A percentile compares a stretch with the other conserved stretches of the same genome.
phyloP scores from a whole-genome alignment of 2,329 filamentous ascomycete species.

The Microsporum ferrugineum region DNA sequence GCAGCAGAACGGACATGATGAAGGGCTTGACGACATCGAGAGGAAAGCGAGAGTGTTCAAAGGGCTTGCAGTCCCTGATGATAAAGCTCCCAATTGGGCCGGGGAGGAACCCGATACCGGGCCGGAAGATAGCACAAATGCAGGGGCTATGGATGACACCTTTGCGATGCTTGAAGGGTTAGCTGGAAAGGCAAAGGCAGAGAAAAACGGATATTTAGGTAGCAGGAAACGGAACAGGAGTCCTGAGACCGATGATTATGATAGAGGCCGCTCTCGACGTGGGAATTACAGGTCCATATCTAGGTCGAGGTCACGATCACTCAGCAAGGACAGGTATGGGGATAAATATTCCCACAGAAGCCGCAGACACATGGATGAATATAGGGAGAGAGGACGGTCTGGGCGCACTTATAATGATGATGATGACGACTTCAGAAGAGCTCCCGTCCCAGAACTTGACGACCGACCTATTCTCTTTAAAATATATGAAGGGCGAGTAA shows the following conservation, averaged over 20 bases:
- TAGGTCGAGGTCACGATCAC: slow-evolving; percentile 44
- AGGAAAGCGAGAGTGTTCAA: slow-evolving; percentile 83
- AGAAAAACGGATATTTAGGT: slow-evolving; percentile 26
- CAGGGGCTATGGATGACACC: slow-evolving; percentile 78
- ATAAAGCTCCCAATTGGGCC: slow-evolving; percentile 46
- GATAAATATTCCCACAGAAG: slow-evolving; percentile 48
- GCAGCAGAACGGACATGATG: slow-evolving; percentile 35
- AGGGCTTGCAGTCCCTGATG: slow-evolving; percentile 73
- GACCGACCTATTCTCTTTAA: slow-evolving; percentile 73
- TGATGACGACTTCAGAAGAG: slow-evolving; percentile 53
- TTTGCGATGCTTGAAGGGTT: slow-evolving; percentile 82
- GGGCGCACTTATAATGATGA: slow-evolving; percentile 35
- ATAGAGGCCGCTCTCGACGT: slow-evolving; percentile 21
- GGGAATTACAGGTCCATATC: slow-evolving; percentile 41
- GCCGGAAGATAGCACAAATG: slow-evolving; percentile 30
- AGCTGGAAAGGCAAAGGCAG: slow-evolving; percentile 50
- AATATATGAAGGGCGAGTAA: slow-evolving; percentile 80
- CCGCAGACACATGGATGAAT: slow-evolving; percentile 34
- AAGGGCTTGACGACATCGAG: slow-evolving; percentile 39
- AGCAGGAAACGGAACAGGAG: slow-evolving; percentile 46
- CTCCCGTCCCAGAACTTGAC: slow-evolving; percentile 64
- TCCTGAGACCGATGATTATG: slow-evolving; percentile 40
- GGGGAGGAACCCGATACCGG: slow-evolving; percentile 36
- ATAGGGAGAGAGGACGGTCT: slow-evolving; percentile 32
- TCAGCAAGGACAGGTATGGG: slow-evolving; percentile 39